phyloP scores from a whole-genome alignment of 495 filamentous ascomycete genomes.

The Mytilinidion resinicola region DNA sequence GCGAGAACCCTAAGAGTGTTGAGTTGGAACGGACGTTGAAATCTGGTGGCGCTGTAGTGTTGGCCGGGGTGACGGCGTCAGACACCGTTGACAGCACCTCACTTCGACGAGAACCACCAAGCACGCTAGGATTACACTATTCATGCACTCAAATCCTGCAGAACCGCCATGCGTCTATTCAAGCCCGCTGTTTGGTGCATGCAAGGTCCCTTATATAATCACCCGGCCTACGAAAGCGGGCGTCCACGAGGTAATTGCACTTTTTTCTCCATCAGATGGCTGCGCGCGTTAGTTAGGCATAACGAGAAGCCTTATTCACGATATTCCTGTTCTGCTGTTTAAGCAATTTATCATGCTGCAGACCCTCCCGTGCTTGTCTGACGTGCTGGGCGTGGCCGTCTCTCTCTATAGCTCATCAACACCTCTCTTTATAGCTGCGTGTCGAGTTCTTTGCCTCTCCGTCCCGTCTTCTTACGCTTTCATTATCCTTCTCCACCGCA shows the following conservation, averaged over 20 bases:
- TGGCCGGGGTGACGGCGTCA: neutral
- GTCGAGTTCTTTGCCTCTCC: neutral
- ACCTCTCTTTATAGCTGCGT: neutral
- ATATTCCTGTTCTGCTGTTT: neutral
- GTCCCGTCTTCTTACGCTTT: neutral
- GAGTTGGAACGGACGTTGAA: neutral
- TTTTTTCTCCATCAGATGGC: neutral
- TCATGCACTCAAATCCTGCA: neutral
- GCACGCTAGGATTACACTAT: neutral
- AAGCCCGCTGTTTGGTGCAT: neutral
- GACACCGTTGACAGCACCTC: neutral
- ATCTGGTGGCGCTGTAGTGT: neutral
- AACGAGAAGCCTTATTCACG: neutral
- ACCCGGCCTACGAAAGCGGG: neutral
- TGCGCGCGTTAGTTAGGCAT: neutral
- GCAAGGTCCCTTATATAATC: neutral
- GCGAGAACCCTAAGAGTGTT: neutral
- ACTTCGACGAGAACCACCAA: neutral
- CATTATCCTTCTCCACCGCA: neutral
- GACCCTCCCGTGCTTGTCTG: neutral
- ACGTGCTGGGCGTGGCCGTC: neutral
- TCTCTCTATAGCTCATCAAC: neutral
- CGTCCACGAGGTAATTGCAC: neutral
- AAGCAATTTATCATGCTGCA: neutral
- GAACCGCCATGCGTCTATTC: neutral